Base-by-base conservation (phyloP, 116 monocot species). In the Posidonia oceanica region DNA sequence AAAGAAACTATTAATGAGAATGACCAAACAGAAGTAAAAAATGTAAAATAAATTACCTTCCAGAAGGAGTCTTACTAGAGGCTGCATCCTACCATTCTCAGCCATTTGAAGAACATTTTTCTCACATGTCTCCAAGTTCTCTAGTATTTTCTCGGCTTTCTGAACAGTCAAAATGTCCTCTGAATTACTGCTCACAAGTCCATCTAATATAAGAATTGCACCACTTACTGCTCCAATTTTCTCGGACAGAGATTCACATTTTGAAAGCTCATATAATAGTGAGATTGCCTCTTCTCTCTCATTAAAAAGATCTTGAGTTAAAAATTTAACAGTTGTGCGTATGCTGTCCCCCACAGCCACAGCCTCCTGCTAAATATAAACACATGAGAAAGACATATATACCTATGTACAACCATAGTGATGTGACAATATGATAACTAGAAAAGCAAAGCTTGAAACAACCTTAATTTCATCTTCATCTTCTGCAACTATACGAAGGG, bases 91-190 rank as follows among this genome's bases (percentile, higher is more conserved):
- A 14, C 98, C 98, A 84, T 80, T 93, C 58, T 92, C 98, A 59
- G 98, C 98, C 98, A 98, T 89, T 79, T 89, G 93, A 76, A 75
- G 80, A 53, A 98, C 89, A 83, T 87, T 93, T 53, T 78, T 81
- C 59, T 92, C 98, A 54, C 69, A 87, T 41, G 77, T 87, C 79
- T 93, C 98, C 77, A 93, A 55, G 72, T 98, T 92, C 56, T 81
- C 79, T 69, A 98, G 70, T 53, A 86, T 87, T 61, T 80, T 85
- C 41, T 87, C 90, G 48, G 98, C 87, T 75, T 72, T 82, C 73
- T 93, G 87, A 67, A 90, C 81, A 52, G 75, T 73, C 53, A 79
- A 73, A 8, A 82, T 59, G 59, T 83, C 87, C 74, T 87, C 93
- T 29, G 93, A 85, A 44, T 90, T 78, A 63, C 89, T 98, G 65